These are phyloP conservation scores for Beauveria rudraprayagi DNA, from an alignment of 2,329 filamentous ascomycete species.

Conservation along the genomic window DNA sequence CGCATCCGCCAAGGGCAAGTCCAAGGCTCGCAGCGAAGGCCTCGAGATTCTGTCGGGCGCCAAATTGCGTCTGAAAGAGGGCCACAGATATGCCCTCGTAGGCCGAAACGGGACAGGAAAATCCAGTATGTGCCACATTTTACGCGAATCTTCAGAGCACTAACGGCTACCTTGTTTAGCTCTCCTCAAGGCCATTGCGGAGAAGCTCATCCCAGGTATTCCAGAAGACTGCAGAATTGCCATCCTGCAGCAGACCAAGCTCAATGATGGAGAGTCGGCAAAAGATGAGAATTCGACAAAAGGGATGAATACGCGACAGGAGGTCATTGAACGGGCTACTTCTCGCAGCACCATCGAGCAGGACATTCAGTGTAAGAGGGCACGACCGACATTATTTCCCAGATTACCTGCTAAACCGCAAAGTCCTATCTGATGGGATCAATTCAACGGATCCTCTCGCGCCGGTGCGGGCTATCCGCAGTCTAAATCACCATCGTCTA, in stretches of 20 bases:
- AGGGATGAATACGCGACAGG: conserved; percentile 47
- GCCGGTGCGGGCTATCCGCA: conserved; percentile 52
- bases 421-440: conserved; percentile 51
- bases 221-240: conserved; percentile 57
- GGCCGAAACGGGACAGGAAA: conserved; percentile 80
- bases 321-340: conserved; percentile 56
- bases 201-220: conserved; percentile 71
- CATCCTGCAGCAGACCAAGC: conserved; percentile 59
- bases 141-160: neutral
- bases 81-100: conserved; percentile 67
- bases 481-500: conserved; percentile 53
- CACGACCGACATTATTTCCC: neutral
- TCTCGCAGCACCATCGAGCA: conserved; percentile 48
- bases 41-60: conserved; percentile 65
- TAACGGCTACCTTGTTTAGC: conserved; percentile 33
- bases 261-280: conserved; percentile 14
- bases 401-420: neutral
- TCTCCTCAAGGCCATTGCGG: conserved; percentile 64
- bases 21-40: conserved; percentile 40
- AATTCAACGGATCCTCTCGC: conserved; percentile 48
- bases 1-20: conserved; percentile 34
- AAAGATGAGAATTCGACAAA: conserved; percentile 9
- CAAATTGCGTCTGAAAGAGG: conserved; percentile 62
- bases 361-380: conserved; percentile 49
- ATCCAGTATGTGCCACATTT: conserved; percentile 48